Base-by-base conservation (phyloP, 192 early-diverging fungal species). In the Entrophospora sp. region DNA sequence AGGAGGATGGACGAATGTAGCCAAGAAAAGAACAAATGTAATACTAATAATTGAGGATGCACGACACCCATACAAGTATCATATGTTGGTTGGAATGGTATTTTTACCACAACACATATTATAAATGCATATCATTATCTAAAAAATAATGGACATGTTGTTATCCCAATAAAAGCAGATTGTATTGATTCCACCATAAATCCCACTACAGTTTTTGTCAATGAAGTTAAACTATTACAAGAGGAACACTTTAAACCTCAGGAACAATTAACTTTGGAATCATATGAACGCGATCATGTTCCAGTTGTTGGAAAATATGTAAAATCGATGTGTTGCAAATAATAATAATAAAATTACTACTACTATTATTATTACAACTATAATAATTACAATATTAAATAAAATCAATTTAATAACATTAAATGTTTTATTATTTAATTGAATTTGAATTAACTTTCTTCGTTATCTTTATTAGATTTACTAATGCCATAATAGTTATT, bases 41-140 rank as follows among this genome's bases (percentile, higher is more conserved):
- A 93, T 97, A 67, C 95, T 95, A 43, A 99, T 99, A 67, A 94
- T 99, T 71, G 97, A 99, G 81, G 97, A 99, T 79, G 94, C 95
- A 44, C 95, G 95, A 77, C 91, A 97, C 80, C 97, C 97, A 60
- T 91, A 99, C 80, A 99, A 99, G 81, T 99, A 99, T 83, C 92
- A 95, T 78, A 99, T 97, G 95, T 81, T 97, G 38, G 89, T 97
- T 53, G 85, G 85, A 24, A 97, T 97, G 95, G 94, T 96, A 12
- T 94, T 96, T 77, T 90, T 93, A 95, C 97, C 5, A 93, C 95
- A 85, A 99, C 98, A 71, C 91, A 98, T 66, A 82, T 93, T 43
- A 79, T 98, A 74, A 99, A 99, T 75, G 83, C 94, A 44, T 94
- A 97, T 77, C 85, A 96, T 80, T 97, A 97, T 84, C 82, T 99